Evolutionary conservation across 2,329 filamentous ascomycete genomes (phyloP).

Genomic region (Venturia carpophila): DNA sequence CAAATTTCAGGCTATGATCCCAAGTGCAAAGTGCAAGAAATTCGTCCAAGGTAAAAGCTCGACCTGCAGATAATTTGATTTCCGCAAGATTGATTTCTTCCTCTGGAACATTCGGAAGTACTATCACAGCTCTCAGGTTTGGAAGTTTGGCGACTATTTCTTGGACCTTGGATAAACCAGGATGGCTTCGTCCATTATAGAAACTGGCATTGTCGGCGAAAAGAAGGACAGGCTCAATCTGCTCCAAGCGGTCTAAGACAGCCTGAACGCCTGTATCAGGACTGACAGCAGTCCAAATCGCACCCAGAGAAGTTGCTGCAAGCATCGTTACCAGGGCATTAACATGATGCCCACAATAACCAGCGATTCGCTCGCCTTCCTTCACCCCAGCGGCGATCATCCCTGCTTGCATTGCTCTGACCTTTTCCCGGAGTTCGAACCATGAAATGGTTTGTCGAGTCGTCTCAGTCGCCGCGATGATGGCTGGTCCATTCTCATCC

Average conservation of each 20-base stretch:
- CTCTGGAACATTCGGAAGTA: constrained; percentile 58
- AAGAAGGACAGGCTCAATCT: constrained; percentile 74
- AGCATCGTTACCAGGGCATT: constrained; percentile 85
- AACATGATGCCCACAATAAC: constrained; percentile 82
- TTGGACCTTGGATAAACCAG: constrained; percentile 68
- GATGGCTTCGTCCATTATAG: constrained; percentile 87
- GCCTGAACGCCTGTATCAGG: constrained; percentile 89
- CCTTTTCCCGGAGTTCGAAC: constrained; percentile 69
- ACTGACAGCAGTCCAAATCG: constrained; percentile 87
- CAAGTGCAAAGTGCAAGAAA: constrained; percentile 31
- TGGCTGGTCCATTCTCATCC: constrained; percentile 55
- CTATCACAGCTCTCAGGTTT: constrained; percentile 60
- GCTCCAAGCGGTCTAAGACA: constrained; percentile 75
- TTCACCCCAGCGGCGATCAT: constrained; percentile 59
- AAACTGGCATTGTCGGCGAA: constrained; percentile 82
- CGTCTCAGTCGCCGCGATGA: constrained; percentile 76
- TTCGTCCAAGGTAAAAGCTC: constrained; percentile 29
- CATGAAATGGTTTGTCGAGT: constrained; percentile 61
- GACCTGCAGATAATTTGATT: constrained; percentile 31
- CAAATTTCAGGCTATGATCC: constrained; percentile 46
- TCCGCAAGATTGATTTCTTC: constrained; percentile 35
- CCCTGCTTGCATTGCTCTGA: constrained; percentile 63
- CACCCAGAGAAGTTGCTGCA: constrained; percentile 71
- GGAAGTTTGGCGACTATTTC: constrained; percentile 64
- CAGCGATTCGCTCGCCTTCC: constrained; percentile 54